Evolutionary conservation across 176 grass and related monocot genomes (phyloP).

Genomic region (Avena eriantha): DNA sequence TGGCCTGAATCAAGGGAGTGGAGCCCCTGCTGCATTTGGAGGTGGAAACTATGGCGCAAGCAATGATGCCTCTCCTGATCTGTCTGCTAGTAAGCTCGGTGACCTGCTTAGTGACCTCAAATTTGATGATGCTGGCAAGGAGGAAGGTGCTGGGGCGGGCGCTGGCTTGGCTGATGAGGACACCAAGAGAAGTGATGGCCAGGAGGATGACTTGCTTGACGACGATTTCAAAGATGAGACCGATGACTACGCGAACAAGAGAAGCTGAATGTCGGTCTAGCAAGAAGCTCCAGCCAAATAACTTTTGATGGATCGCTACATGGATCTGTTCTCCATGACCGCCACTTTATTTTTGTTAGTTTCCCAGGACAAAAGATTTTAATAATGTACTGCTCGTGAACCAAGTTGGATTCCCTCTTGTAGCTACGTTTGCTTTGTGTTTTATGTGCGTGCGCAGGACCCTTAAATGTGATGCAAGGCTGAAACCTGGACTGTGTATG

Average conservation of each 20-base stretch:
- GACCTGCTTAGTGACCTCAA: slow-evolving; percentile 44
- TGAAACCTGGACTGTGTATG: neutral
- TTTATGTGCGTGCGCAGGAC: neutral
- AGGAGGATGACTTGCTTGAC: slow-evolving; percentile 30
- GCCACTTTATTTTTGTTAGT: neutral
- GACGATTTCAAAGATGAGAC: slow-evolving; percentile 48
- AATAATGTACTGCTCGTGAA: slow-evolving; percentile 8
- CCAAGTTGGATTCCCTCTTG: slow-evolving; percentile 5
- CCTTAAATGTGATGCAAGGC: neutral
- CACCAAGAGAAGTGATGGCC: slow-evolving; percentile 5
- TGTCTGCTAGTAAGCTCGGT: neutral
- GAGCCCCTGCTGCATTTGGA: slow-evolving; percentile 5
- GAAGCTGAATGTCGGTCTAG: slow-evolving; percentile 19
- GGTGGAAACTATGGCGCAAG: neutral
- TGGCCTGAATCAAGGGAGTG: slow-evolving; percentile 30
- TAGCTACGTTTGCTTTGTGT: slow-evolving; percentile 20
- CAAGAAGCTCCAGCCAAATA: neutral
- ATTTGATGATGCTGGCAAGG: slow-evolving; percentile 35
- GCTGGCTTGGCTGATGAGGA: neutral
- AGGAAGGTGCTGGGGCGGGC: neutral
- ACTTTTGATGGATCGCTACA: neutral
- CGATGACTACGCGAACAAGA: slow-evolving; percentile 54
- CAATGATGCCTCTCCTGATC: neutral
- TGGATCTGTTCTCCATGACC: neutral
- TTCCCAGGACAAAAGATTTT: neutral